Evolutionary conservation across 768 basidiomycete species (phyloP), one percentile per base, ranked within the genome.

Genomic region (Suillus luteus): DNA sequence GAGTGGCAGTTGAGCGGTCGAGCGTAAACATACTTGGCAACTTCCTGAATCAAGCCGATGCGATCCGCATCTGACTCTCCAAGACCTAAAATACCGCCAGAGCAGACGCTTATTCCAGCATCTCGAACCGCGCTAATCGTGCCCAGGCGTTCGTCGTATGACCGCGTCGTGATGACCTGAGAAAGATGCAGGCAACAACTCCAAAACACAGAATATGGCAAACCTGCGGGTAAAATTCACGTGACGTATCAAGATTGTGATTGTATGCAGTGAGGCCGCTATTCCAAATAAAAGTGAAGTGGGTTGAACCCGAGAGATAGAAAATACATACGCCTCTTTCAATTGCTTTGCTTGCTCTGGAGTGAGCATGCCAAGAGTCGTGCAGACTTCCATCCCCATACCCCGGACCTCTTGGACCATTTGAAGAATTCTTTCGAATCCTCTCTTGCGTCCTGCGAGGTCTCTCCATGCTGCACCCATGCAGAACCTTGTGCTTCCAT

Each of bases 401-500:
- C 86, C 92, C 67, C 96, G 88, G 75, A 94, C 88, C 76, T 93
- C 85, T 41, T 83, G 82, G 63, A 99, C 96, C 95, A 99, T 99
- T 66, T 87, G 81, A 66, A 99, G 79, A 70, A 99, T 98, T 70
- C 86, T 85, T 74, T 97, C 93, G 67, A 99, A 99, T 0, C 96
- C 95, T 49, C 92, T 84, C 76, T 96, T 97, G 66, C 93, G 86
- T 2, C 96, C 95, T 11, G 91, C 87, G 62, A 98, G 85, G 73
- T 97, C 96, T 67, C 96, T 83, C 96, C 96, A 99, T 6, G 96
- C 96, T 5, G 96, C 96, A 63, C 96, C 96, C 96, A 98, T 99
- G 76, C 96, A 99, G 79, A 99, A 99, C 33, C 96, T 84, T 22
- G 96, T 99, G 74, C 93, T 95, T 40, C 96, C 96, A 74, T 98